These are phyloP conservation scores for Lagerstroemia speciosa DNA, from an alignment of 345 rosid genomes.

Conservation along the genomic window DNA sequence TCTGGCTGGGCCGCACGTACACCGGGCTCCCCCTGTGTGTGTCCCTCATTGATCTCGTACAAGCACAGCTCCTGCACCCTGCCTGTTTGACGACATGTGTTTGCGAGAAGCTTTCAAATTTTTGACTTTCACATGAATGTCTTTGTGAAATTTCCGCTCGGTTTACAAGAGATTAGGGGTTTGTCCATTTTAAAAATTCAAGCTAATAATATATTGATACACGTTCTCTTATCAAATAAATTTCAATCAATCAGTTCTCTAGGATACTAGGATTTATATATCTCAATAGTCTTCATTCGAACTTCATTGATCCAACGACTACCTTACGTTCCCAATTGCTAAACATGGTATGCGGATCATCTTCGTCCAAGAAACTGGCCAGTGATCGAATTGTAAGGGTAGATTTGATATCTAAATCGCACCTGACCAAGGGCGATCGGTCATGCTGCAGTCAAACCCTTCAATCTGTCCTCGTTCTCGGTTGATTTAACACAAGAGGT, in stretches of 20 bases:
- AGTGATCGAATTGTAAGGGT: no score
- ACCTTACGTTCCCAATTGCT: neutral
- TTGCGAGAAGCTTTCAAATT: neutral
- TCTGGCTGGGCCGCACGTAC: slow-evolving; percentile 30
- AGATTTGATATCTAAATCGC: no score
- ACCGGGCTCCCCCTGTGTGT: slow-evolving; percentile 52
- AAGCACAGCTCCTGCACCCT: slow-evolving; percentile 36
- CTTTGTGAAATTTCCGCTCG: no score
- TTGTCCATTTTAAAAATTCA: no score
- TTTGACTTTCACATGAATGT: neutral
- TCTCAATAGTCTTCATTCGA: neutral
- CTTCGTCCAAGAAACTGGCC: no score
- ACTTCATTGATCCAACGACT: neutral
- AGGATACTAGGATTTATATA: no score
- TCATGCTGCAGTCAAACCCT: neutral
- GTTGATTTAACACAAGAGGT: neutral
- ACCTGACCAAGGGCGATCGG: no score
- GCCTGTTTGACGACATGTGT: neutral
- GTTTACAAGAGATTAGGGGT: no score
- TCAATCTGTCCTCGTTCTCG: neutral
- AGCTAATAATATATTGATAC: no score
- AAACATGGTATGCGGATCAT: neutral
- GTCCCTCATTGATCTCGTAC: slow-evolving; percentile 48
- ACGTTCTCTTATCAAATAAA: no score
- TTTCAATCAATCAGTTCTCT: no score